phyloP scores from a whole-genome alignment of 2,329 filamentous ascomycete species.

The Juglanconis oblonga region DNA sequence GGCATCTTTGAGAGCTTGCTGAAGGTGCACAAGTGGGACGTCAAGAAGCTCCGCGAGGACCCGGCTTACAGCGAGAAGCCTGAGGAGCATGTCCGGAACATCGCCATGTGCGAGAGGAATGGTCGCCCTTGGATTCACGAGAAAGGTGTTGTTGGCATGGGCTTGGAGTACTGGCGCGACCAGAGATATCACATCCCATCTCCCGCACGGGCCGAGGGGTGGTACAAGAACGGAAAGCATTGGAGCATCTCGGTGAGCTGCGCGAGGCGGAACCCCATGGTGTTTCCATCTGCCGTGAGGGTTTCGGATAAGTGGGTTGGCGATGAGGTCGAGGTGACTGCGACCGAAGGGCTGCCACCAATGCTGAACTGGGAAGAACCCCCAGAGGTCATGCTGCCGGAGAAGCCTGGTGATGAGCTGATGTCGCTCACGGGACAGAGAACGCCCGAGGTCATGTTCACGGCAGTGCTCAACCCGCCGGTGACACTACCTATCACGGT shows the following conservation, averaged over 20 bases:
- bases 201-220: conserved; percentile 27
- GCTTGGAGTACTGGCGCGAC: conserved; percentile 76
- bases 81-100: conserved; percentile 49
- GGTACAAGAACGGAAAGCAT: conserved; percentile 42
- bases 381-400: conserved; percentile 56
- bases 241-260: conserved; percentile 71
- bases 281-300: conserved; percentile 57
- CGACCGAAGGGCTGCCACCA: conserved; percentile 33
- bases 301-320: conserved; percentile 75
- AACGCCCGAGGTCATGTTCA: conserved; percentile 70
- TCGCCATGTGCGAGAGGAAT: conserved; percentile 66
- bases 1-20: conserved; percentile 70
- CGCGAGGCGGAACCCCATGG: conserved; percentile 40
- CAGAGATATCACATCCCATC: conserved; percentile 37
- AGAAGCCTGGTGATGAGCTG: conserved; percentile 47
- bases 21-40: conserved; percentile 69
- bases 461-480: conserved; percentile 71
- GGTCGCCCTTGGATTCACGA: conserved; percentile 71
- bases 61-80: conserved; percentile 41
- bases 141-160: conserved; percentile 63
- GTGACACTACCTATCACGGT: conserved; percentile 65
- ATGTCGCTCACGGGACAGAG: conserved; percentile 45
- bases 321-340: conserved; percentile 53
- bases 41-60: conserved; percentile 53
- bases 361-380: conserved; percentile 73